Base-by-base conservation (phyloP, 495 filamentous ascomycete species). In the Lophiotrema nucula region DNA sequence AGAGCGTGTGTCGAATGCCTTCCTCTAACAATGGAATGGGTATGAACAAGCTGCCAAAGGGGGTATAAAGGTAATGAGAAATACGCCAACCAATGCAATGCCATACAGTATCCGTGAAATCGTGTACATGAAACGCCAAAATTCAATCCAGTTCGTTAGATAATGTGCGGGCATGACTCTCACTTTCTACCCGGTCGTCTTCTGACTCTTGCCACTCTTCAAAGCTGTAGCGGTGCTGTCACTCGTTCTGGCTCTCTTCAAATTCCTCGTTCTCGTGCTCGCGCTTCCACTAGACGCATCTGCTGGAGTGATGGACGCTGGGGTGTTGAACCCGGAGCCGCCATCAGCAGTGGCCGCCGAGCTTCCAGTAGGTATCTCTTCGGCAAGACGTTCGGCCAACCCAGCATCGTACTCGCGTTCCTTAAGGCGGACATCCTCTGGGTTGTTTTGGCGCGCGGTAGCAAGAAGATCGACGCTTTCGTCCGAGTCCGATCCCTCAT, bases 301-400 rank as follows among this genome's bases (percentile, higher is more conserved):
- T 22, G 23, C 25, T 0, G 16, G 26, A 23, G n/a, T 25, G 4
- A 43, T 18, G 4, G 21, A 19, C 16, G 16, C 44, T 1, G 72
- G 72, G 43, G 64, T 73, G n/a, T 58, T 64, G 50, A 69, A 73
- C 8, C 72, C 72, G 41, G 66, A 70, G 1, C 72, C 71, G n/a
- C 73, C 73, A 11, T 66, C 72, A 33, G 63, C 70, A 2, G 73
- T 74, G 1, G 73, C 73, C 10, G 73, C 73, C 3, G 65, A 69
- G 43, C 73, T 75, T 3, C 73, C 73, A 3, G 70, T 64, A 0
- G 72, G 72, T 12, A 75, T 74, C 21, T 74, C 70, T 43, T 70
- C 72, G 1, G 70, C 66, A 3, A 75, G 67, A 1, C 68, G 65
- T 15, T 72, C 70, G 3, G 72, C 72, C 42, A 73, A 50, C 18